Conservation (phyloP, 176 grass and related monocot species). For the Lolium perenne region DNA sequence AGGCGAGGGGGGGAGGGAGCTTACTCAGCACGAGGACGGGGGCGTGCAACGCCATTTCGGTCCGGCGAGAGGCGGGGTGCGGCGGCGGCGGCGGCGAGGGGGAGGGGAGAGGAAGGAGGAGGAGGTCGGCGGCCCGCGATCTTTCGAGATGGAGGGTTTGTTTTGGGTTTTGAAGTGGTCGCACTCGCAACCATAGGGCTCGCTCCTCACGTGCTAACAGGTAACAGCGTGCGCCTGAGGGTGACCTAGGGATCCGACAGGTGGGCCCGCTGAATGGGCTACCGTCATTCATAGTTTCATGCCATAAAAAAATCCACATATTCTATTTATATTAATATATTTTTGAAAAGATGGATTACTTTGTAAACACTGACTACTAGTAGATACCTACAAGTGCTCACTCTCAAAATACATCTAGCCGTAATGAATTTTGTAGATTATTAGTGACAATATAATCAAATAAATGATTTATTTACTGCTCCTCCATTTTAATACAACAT, state of each 20-base stretch:
- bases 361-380: no score
- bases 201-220: neutral
- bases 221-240: neutral
- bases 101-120: neutral
- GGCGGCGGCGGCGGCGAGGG: neutral
- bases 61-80: neutral
- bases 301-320: no score
- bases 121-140: slow-evolving; percentile 28
- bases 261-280: neutral
- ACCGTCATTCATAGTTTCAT: no score
- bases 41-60: slow-evolving; percentile 69
- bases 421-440: no score
- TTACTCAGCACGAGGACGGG: slow-evolving; percentile 96
- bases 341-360: no score
- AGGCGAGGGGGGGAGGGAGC: neutral
- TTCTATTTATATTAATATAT: no score
- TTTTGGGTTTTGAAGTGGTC: slow-evolving; percentile 28
- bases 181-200: slow-evolving; percentile 10
- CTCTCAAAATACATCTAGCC: no score
- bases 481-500: no score
- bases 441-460: no score
- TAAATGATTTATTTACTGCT: no score
- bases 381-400: no score
- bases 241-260: slow-evolving; percentile 12
- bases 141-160: slow-evolving; percentile 39